A percentile compares a stretch with the other conserved stretches of the same genome.
Conservation (phyloP, 768 basidiomycete species). For the Lenzites betulinus region DNA sequence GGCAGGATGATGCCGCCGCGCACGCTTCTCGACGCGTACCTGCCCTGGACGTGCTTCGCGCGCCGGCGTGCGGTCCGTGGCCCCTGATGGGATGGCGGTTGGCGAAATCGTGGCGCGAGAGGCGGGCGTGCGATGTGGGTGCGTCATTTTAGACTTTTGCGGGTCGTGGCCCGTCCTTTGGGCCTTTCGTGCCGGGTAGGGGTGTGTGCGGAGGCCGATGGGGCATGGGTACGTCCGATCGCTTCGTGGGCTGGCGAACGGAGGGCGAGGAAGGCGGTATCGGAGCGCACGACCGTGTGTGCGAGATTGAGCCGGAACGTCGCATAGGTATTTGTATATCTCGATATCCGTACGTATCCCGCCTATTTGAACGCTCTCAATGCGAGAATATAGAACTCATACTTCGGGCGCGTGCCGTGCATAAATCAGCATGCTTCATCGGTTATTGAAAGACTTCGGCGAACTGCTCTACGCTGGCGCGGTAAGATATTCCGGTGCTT, state of each 20-base stretch:
- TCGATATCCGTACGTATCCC: not conserved
- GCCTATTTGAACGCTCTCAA: no score
- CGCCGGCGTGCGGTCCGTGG: slow-evolving; percentile 8
- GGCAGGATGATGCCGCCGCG: not conserved
- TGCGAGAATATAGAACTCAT: no score
- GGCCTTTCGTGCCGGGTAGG: not conserved
- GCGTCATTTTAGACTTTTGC: slow-evolving; percentile 13
- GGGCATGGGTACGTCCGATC: not conserved
- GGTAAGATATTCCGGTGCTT: no score
- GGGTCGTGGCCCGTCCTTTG: slow-evolving; percentile 11
- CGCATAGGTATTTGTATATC: not conserved
- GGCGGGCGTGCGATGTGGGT: not conserved
- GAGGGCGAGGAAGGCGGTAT: not conserved
- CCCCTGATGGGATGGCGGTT: not conserved
- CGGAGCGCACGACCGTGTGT: slow-evolving; percentile 1
- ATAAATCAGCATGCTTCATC: no score
- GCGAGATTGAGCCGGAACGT: slow-evolving; percentile 3
- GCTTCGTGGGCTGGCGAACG: not conserved
- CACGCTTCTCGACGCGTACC: not conserved
- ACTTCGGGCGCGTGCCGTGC: no score
- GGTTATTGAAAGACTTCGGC: no score
- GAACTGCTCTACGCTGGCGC: no score
- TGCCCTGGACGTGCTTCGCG: not conserved
- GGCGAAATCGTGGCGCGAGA: not conserved
- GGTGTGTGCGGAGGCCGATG: not conserved